phyloP scores from a whole-genome alignment of 1,284 basidiomycete genomes.

The Phellopilus nigrolimitatus region DNA sequence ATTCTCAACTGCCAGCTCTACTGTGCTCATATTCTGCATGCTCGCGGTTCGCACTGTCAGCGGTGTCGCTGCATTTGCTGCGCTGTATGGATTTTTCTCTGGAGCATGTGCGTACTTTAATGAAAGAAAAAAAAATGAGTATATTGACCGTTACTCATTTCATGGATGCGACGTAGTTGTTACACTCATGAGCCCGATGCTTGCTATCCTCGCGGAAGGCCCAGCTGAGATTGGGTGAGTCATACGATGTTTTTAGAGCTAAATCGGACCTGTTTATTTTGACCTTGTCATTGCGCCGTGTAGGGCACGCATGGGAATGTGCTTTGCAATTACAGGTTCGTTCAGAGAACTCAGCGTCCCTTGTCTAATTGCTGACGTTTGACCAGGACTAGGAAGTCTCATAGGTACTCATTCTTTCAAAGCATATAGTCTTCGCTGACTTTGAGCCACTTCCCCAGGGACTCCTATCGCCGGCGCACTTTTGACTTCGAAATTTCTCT shows the following conservation, averaged over 20 bases:
- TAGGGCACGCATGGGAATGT: slow-evolving; percentile 17
- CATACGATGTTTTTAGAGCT: neutral
- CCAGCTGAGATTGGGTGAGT: slow-evolving; percentile 16
- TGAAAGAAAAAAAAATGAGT: neutral
- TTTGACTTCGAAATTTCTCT: slow-evolving; percentile 11
- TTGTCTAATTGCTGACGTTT: neutral
- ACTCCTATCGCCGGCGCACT: slow-evolving; percentile 18
- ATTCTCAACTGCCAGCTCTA: slow-evolving; percentile 4
- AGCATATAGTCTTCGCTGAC: neutral
- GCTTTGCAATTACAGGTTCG: slow-evolving; percentile 18
- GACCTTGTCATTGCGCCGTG: neutral
- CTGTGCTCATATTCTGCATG: slow-evolving; percentile 24
- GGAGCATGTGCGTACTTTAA: slow-evolving; percentile 21
- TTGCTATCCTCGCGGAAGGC: slow-evolving; percentile 11
- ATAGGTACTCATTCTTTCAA: neutral
- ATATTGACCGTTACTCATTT: neutral
- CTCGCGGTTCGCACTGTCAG: slow-evolving; percentile 21
- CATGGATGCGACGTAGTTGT: slow-evolving; percentile 13
- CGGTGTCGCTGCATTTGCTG: slow-evolving; percentile 18
- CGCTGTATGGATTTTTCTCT: slow-evolving; percentile 24
- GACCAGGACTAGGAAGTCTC: slow-evolving; percentile 15
- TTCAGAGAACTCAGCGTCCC: neutral
- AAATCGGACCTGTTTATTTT: neutral
- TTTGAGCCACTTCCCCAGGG: neutral
- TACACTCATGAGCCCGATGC: slow-evolving; percentile 15